Base-by-base conservation (phyloP, 1,284 basidiomycete genomes). In the Malassezia dermatis region DNA sequence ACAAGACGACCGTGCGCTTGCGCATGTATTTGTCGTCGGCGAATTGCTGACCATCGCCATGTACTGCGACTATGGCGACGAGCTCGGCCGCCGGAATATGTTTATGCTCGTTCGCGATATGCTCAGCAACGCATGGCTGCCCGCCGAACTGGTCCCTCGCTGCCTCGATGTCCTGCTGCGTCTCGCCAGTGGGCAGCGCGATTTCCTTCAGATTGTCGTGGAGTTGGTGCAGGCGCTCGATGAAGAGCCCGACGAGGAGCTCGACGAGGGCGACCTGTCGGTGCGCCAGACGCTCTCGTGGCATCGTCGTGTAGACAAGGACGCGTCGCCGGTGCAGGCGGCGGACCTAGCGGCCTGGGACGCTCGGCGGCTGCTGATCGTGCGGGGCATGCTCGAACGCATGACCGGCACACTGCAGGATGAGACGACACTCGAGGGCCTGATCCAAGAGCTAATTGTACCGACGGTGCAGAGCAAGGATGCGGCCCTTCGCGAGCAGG, bases 71-170 rank as follows among this genome's bases (percentile, higher is more conserved):
- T 96, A 91, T 65, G 84, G 83, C 27, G 94, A 98, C 76, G 90
- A 98, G 76, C 89, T 91, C 66, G 91, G 94, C 8, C 77, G 93
- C 55, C 78, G 91, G 57, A 91, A 89, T 77, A 87, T 94, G 80
- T 93, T 93, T 69, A 59, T 56, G 37, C 58, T 73, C 6, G 66
- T 74, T 10, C 62, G 71, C 28, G 67, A 73, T 15, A 71, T 73
- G 67, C 81, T 95, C 21, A 84, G 84, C 1, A 85, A 91, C 70
- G 82, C 85, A 10, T 78, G 81, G 12, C 80, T 96, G 0, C 90
- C 91, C 0, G 83, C 86, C 34, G 77, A 80, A 2, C 80, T 96
- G 10, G 84, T 95, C 43, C 82, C 86, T 7, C 80, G 80, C 8
- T 89, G 87, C 72, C 78, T 95, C 42, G 93, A 98, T 69, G 84